phyloP scores from a whole-genome alignment of 2,329 filamentous ascomycete genomes.

The Cryphonectria parasitica region DNA sequence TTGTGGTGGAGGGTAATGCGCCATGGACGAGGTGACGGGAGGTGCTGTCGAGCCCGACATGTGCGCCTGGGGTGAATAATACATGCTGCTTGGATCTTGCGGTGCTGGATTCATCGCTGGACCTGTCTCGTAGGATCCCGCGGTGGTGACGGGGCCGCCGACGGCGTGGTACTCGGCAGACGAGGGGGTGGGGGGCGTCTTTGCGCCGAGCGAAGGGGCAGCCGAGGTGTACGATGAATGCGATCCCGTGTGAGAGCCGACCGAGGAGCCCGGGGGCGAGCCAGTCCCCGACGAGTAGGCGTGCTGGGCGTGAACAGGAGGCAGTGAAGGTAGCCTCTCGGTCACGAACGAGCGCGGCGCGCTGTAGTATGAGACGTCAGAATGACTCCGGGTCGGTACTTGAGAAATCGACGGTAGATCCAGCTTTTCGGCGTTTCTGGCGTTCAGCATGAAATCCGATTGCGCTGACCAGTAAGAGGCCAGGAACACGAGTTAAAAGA shows the following conservation, averaged over 20 bases:
- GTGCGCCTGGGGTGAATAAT: slow-evolving; percentile 71
- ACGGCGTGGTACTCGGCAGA: slow-evolving; percentile 56
- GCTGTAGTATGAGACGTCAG: slow-evolving; percentile 73
- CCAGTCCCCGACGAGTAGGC: slow-evolving; percentile 72
- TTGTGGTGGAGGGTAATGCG: slow-evolving; percentile 80
- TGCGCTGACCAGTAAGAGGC: slow-evolving; percentile 25
- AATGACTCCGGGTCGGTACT: slow-evolving; percentile 77
- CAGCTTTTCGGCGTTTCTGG: slow-evolving; percentile 79
- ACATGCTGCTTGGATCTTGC: slow-evolving; percentile 68
- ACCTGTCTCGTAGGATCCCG: slow-evolving; percentile 47
- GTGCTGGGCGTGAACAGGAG: slow-evolving; percentile 70
- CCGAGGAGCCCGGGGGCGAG: slow-evolving; percentile 71
- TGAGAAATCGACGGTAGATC: slow-evolving; percentile 87
- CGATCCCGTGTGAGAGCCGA: slow-evolving; percentile 55
- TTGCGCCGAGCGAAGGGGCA: slow-evolving; percentile 66
- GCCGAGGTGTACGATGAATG: slow-evolving; percentile 59
- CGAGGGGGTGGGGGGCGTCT: slow-evolving; percentile 74
- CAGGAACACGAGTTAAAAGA: slow-evolving; percentile 7
- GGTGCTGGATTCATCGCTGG: slow-evolving; percentile 79
- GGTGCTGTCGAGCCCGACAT: slow-evolving; percentile 78
- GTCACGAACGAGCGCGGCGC: slow-evolving; percentile 67
- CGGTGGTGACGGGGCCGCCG: slow-evolving; percentile 38
- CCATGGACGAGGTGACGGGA: slow-evolving; percentile 74
- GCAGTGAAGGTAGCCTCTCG: slow-evolving; percentile 74
- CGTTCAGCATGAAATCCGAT: slow-evolving; percentile 28